Conservation (phyloP, 2,329 filamentous ascomycete genomes). For the Teratosphaeria viscida region DNA sequence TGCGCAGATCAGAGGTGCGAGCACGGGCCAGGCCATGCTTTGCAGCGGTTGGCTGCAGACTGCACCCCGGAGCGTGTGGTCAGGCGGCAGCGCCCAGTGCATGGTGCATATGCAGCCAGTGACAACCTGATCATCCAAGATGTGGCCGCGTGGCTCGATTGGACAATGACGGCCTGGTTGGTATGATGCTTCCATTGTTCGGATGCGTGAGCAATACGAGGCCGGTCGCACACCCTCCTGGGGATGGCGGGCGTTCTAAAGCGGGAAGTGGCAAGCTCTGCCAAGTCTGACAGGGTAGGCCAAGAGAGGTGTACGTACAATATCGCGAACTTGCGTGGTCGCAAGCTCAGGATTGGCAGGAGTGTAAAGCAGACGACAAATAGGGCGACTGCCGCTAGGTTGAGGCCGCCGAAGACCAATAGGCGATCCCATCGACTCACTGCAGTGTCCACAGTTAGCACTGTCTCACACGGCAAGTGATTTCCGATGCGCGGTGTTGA, state of each 20-base stretch:
- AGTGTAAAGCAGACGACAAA: conserved; percentile 89
- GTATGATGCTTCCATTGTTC: conserved; percentile 9
- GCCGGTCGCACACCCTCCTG: conserved; percentile 14
- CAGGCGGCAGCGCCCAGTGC: conserved; percentile 21
- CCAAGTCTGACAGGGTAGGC: conserved; percentile 1
- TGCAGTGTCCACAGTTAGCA: conserved; percentile 35
- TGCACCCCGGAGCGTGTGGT: conserved; percentile 21
- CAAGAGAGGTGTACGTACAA: conserved; percentile 57
- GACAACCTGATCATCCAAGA: conserved; percentile 11
- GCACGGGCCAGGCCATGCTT: conserved; percentile 1
- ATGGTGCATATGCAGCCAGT: conserved; percentile 19
- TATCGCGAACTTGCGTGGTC: conserved; percentile 89
- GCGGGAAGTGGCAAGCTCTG: not conserved
- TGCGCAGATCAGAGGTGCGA: not conserved
- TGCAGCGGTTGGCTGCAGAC: conserved; percentile 11
- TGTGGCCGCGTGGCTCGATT: conserved; percentile 15
- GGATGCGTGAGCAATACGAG: conserved; percentile 11
- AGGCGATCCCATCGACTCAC: conserved; percentile 96
- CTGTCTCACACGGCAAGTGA: conserved; percentile 21
- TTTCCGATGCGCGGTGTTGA: conserved; percentile 6
- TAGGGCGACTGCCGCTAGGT: conserved; percentile 77
- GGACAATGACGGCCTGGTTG: conserved; percentile 1
- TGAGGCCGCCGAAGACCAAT: conserved; percentile 83
- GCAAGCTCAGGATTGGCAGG: conserved; percentile 70
- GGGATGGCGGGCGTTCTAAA: not conserved